phyloP scores from a whole-genome alignment of 768 basidiomycete species.

The Termitomyces sp. region DNA sequence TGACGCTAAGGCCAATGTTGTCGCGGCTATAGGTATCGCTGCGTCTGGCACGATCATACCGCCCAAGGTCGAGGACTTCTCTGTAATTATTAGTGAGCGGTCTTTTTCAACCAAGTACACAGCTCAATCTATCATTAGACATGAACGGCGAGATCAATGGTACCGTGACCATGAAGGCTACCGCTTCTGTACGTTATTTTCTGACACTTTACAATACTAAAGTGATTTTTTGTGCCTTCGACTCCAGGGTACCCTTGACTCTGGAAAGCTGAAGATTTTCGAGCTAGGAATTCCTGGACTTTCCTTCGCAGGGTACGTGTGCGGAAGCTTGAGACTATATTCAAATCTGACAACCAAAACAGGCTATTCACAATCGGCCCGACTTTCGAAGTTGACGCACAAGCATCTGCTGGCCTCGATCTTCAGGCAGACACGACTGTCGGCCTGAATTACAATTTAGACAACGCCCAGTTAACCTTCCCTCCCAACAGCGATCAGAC shows the following conservation, averaged over 20 bases:
- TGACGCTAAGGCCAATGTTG: conserved; percentile 19
- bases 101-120: not conserved
- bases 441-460: conserved; percentile 36
- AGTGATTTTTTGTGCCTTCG: not conserved
- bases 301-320: conserved; percentile 41
- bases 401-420: conserved; percentile 28
- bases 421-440: conserved; percentile 33
- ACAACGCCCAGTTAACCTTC: conserved; percentile 36
- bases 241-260: conserved; percentile 31
- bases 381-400: conserved; percentile 35
- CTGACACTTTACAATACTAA: not conserved
- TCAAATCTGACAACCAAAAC: not conserved
- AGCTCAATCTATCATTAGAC: conserved; percentile 13
- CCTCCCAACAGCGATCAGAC: conserved; percentile 25
- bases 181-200: conserved; percentile 22
- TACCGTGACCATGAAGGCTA: conserved; percentile 28
- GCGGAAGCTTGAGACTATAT: not conserved
- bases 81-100: conserved; percentile 26
- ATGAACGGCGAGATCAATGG: conserved; percentile 33
- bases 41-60: conserved; percentile 19
- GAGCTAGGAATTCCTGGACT: conserved; percentile 40
- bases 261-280: conserved; percentile 35
- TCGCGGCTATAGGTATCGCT: conserved; percentile 21
- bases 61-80: conserved; percentile 25
- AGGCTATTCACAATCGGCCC: conserved; percentile 45